Percentiles rank a stretch among this genome's conserved stretches.
These are phyloP conservation scores for Moringa oleifera DNA, from an alignment of 345 rosid genomes.

Conservation along the genomic window DNA sequence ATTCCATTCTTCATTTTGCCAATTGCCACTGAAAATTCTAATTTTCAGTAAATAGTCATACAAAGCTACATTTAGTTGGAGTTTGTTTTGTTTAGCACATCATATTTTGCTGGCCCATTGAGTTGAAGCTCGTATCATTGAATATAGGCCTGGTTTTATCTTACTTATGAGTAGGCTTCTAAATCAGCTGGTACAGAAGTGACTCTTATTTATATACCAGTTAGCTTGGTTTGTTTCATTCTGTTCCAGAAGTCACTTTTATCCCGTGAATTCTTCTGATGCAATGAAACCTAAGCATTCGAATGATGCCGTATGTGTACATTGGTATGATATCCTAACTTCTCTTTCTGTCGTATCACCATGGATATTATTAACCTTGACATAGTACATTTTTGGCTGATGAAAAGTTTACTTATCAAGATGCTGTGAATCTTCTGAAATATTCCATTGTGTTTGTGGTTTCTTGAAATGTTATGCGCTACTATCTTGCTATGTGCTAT, in stretches of 20 bases:
- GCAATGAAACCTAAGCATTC: no score
- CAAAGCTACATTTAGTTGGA: not conserved
- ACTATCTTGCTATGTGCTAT: not conserved
- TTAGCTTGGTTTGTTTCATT: constrained; percentile 12
- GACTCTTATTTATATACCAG: not conserved
- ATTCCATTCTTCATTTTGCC: constrained; percentile 7
- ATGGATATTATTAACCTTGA: not conserved
- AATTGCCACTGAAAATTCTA: not conserved
- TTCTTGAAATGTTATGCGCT: not conserved
- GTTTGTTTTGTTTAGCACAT: constrained; percentile 4
- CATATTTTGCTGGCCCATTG: not conserved
- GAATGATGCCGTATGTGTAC: not conserved
- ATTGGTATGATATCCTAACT: not conserved
- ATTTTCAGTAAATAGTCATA: not conserved
- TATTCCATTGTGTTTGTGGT: not conserved
- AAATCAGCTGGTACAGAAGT: not conserved
- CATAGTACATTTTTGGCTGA: not conserved
- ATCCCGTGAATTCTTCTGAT: not conserved
- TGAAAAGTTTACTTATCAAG: not conserved
- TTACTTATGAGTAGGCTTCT: not conserved
- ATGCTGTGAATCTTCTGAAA: not conserved
- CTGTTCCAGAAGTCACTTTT: constrained; percentile 5
- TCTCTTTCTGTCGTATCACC: not conserved
- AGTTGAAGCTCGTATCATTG: not conserved
- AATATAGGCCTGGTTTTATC: no score